Percentiles rank a stretch among this genome's conserved stretches.
These are phyloP conservation scores for Xylaria cubensis DNA, from an alignment of 495 filamentous ascomycete species.

Conservation along the genomic window DNA sequence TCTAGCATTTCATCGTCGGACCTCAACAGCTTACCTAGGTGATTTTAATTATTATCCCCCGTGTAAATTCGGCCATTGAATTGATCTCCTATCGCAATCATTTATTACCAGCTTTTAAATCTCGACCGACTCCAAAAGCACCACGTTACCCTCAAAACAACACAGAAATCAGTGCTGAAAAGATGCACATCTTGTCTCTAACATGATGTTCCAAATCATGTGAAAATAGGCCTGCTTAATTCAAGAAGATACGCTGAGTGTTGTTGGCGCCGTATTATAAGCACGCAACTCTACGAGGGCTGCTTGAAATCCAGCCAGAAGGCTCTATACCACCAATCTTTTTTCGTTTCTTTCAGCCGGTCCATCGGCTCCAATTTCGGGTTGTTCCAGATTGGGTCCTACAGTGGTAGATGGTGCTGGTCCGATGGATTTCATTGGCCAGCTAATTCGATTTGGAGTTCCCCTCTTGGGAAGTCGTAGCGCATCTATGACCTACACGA, in stretches of 20 bases:
- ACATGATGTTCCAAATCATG: neutral
- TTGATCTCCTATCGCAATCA: no score
- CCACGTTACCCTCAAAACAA: neutral
- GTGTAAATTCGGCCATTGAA: neutral
- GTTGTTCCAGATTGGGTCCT: neutral
- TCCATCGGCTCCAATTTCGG: neutral
- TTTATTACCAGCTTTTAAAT: neutral
- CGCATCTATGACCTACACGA: slow-evolving; percentile 26
- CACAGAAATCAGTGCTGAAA: neutral
- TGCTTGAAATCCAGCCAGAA: slow-evolving; percentile 8
- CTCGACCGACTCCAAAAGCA: neutral
- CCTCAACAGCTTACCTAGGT: neutral
- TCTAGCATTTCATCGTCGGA: neutral
- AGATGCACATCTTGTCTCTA: neutral
- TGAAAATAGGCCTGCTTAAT: neutral
- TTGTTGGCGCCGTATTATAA: no score
- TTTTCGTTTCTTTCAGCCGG: slow-evolving; percentile 1
- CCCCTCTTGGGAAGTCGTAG: slow-evolving; percentile 25
- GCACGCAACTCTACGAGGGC: neutral
- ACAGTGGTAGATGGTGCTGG: neutral
- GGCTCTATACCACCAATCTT: neutral
- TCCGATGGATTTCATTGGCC: slow-evolving; percentile 35
- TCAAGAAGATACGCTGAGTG: neutral
- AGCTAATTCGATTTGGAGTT: slow-evolving; percentile 28
- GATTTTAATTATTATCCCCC: neutral